These are phyloP conservation scores for Cercospora sojina DNA, from an alignment of 2,329 filamentous ascomycete species.

Conservation along the genomic window DNA sequence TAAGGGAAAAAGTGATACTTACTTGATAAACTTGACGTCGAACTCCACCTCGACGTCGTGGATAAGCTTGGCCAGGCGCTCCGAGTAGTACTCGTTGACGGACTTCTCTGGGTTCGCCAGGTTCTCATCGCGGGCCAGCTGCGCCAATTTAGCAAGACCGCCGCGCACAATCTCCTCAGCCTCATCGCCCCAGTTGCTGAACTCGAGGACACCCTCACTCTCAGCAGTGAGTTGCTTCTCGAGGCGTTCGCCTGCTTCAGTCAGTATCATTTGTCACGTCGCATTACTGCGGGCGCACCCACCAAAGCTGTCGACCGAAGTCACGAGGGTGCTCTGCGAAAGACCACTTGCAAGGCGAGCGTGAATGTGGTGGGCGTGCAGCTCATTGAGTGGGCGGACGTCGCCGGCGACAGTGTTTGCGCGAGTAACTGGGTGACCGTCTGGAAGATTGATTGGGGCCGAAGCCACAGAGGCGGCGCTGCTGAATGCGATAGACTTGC, in stretches of 20 bases:
- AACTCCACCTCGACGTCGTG: slow-evolving; percentile 30
- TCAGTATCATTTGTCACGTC: slow-evolving; percentile 5
- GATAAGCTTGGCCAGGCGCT: slow-evolving; percentile 32
- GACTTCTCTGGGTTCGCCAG: slow-evolving; percentile 28
- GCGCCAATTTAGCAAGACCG: slow-evolving; percentile 35
- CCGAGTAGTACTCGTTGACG: slow-evolving; percentile 34
- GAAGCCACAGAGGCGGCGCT: slow-evolving; percentile 6
- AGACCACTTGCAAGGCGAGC: slow-evolving; percentile 2
- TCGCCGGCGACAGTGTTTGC: slow-evolving; percentile 20
- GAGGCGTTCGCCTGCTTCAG: slow-evolving; percentile 2
- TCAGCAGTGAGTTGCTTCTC: background rate
- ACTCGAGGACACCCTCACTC: slow-evolving; percentile 27
- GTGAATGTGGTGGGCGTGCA: slow-evolving; percentile 6
- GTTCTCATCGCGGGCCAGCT: slow-evolving; percentile 37
- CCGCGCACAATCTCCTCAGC: slow-evolving; percentile 34
- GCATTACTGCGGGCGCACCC: background rate
- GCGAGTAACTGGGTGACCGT: slow-evolving; percentile 18
- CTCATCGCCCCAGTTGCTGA: slow-evolving; percentile 35
- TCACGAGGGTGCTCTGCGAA: background rate
- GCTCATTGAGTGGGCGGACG: slow-evolving; percentile 2
- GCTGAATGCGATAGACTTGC: slow-evolving; percentile 16
- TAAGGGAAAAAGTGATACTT: background rate
- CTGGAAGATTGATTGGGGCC: slow-evolving; percentile 11
- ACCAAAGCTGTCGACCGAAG: background rate
- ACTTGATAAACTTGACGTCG: slow-evolving; percentile 25